Evolutionary conservation across 345 rosid genomes (phyloP).

Genomic region (Viola odorata): DNA sequence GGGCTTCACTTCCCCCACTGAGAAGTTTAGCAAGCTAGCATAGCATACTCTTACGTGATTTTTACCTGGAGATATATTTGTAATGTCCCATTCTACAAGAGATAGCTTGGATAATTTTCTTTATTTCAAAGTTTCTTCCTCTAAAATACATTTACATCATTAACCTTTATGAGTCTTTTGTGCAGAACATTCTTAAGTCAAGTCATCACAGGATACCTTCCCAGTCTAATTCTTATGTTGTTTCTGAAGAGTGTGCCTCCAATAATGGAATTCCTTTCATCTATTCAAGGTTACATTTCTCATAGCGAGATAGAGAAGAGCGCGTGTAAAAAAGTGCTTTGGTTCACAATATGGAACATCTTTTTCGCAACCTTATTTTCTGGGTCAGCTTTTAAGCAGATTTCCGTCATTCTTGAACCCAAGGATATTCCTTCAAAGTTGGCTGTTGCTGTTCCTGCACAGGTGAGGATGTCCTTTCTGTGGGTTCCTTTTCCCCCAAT

Average conservation of each 20-base stretch:
- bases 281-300: slow-evolving; percentile 86
- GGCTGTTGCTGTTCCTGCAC: slow-evolving; percentile 86
- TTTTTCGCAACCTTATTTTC: slow-evolving; percentile 93
- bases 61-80: neutral
- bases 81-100: neutral
- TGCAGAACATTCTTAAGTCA: slow-evolving; percentile 75
- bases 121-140: neutral
- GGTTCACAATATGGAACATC: slow-evolving; percentile 94
- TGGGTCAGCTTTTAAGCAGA: slow-evolving; percentile 60
- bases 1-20: no score
- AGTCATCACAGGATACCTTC: slow-evolving; percentile 87
- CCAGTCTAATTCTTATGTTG: slow-evolving; percentile 79
- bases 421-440: slow-evolving; percentile 65
- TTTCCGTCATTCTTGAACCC: slow-evolving; percentile 66
- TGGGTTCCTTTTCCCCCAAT: neutral
- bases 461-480: slow-evolving; percentile 39
- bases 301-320: slow-evolving; percentile 80
- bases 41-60: neutral
- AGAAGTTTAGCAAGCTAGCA: no score
- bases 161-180: slow-evolving; percentile 19
- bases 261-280: slow-evolving; percentile 84
- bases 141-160: neutral
- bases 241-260: slow-evolving; percentile 83
- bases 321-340: slow-evolving; percentile 87
- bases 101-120: neutral